Evolutionary conservation across 768 basidiomycete genomes (phyloP), one percentile per base, ranked within the genome.

Genomic region (Chalciporus pseudorubinellus): DNA sequence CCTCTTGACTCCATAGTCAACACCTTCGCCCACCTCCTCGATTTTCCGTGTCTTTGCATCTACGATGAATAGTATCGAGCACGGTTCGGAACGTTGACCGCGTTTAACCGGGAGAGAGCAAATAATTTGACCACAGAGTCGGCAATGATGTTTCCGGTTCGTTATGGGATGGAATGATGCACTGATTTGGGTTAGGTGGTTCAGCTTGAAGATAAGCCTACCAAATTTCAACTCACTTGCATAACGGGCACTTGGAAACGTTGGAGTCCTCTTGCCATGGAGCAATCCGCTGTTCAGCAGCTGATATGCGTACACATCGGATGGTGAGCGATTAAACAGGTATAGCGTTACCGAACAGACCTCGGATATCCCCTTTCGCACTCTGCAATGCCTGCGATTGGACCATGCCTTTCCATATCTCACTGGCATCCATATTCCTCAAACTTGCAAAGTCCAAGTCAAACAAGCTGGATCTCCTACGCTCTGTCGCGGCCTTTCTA

Each of bases 91-190:
- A 19, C 92, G 81, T 59, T 84, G 81, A 3, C 85, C 83, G 4
- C 74, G 78, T 51, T 89, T 92, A 11, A 85, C 74, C 0, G 93
- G 92, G 5, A 97, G 76, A 1, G 94, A 88, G 62, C 95, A 98
- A 12, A 98, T 84, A 36, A 98, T 89, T 49, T 85, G 77, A 0
- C 95, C 95, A 59, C 95, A 98, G 13, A 98, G 74, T 9, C 95
- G 85, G 65, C 95, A 98, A 64, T 98, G 95, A 59, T 98, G 95
- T 71, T 95, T 95, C 13, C 95, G 84, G 59, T 93, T 95, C 1
- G 92, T 91, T 3, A 98, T 71, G 0, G 90, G 82, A 63, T 94
- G 89, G 65, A 98, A 98, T 2, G 87, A 81, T 44, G 80, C 77
- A 58, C 82, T 83, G 50, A 40, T 22, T 19, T n/a, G 39, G 16